A percentile compares a stretch with the other conserved stretches of the same genome.
Conservation (phyloP, 225 moss, liverwort and hornwort genomes). For the Marchantia paleacea region DNA sequence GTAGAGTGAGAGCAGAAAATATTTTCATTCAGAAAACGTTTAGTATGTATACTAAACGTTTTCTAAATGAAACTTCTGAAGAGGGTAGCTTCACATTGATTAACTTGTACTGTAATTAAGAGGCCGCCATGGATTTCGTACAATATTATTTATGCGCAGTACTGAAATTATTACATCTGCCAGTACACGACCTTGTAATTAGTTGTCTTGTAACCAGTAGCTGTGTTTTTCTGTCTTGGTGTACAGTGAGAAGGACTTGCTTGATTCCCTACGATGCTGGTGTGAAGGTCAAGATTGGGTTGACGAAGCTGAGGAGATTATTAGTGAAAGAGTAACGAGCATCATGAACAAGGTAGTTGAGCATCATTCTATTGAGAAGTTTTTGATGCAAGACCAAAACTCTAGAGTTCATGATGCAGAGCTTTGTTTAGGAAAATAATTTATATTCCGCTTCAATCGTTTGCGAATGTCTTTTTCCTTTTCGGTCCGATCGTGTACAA, state of each 20-base stretch:
- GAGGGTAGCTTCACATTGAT: too few species aligned
- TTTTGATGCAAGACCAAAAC: background rate
- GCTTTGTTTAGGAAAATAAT: background rate
- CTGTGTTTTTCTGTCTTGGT: background rate
- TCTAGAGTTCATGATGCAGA: background rate
- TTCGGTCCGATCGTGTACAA: too few species aligned
- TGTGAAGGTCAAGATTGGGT: constrained; percentile 44
- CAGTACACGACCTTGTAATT: too few species aligned
- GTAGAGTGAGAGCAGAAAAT: too few species aligned
- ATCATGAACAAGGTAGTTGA: constrained; percentile 47
- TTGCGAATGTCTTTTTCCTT: too few species aligned
- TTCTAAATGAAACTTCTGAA: too few species aligned
- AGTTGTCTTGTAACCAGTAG: background rate
- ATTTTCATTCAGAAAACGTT: too few species aligned
- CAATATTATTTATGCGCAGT: background rate
- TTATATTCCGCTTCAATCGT: too few species aligned
- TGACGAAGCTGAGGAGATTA: constrained; percentile 18
- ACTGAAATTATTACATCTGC: background rate
- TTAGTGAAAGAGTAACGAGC: constrained; percentile 19
- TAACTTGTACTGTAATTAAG: too few species aligned
- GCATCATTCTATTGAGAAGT: background rate
- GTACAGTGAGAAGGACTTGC: constrained; percentile 62
- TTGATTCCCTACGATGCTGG: constrained; percentile 58
- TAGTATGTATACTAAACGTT: too few species aligned
- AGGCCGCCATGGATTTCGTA: too few species aligned